Evolutionary conservation across 495 filamentous ascomycete genomes (phyloP).

Genomic region (Talaromyces liani): DNA sequence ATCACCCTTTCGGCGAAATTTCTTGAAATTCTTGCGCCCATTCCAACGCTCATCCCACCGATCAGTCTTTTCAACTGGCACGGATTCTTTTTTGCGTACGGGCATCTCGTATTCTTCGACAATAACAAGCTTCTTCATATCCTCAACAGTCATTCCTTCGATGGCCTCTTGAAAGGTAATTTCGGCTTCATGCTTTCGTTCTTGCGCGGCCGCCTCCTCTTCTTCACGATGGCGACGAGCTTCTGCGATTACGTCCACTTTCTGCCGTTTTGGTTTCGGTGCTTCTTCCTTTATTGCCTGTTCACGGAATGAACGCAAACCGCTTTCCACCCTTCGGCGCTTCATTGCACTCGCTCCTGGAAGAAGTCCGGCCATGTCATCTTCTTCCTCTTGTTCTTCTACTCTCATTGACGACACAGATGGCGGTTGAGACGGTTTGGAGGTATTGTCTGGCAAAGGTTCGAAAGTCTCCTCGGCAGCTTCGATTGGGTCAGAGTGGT

Average conservation of each 20-base stretch:
- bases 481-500: constrained; percentile 10
- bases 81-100: constrained; percentile 12
- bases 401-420: constrained; percentile 20
- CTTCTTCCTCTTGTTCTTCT: constrained; percentile 33
- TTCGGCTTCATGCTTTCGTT: constrained; percentile 42
- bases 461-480: constrained; percentile 12
- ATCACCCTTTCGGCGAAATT: constrained; percentile 60
- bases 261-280: constrained; percentile 39
- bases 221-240: constrained; percentile 61
- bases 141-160: constrained; percentile 56
- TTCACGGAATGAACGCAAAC: constrained; percentile 11
- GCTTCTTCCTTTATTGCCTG: constrained; percentile 15
- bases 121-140: constrained; percentile 68
- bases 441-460: constrained; percentile 4
- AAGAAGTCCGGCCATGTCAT: constrained; percentile 56
- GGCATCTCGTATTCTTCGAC: constrained; percentile 73
- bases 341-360: constrained; percentile 69
- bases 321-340: constrained; percentile 41
- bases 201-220: constrained; percentile 53
- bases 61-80: constrained; percentile 32
- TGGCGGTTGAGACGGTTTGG: constrained; percentile 11
- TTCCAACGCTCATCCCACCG: constrained; percentile 93
- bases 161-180: constrained; percentile 43
- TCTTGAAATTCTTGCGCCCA: constrained; percentile 94
- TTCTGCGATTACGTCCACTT: constrained; percentile 62